Percentiles rank a stretch among this genome's conserved stretches.
These are phyloP conservation scores for Coleophoma eucalyptorum DNA, from an alignment of 2,329 filamentous ascomycete species.

Conservation along the genomic window DNA sequence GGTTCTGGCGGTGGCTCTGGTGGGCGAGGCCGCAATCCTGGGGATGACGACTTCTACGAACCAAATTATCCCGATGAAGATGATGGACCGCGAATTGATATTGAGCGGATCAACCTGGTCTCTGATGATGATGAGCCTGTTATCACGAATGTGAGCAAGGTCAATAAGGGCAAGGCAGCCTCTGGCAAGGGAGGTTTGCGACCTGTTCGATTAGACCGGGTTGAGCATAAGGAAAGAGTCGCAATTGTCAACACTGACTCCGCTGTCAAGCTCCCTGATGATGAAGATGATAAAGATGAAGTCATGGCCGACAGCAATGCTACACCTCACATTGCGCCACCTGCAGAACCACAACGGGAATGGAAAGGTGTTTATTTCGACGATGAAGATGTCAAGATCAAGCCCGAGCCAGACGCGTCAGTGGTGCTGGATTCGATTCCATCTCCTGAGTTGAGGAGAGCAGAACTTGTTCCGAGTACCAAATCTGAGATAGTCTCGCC, in stretches of 20 bases:
- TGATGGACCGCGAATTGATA: slow-evolving; percentile 19
- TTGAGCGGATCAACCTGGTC: slow-evolving; percentile 22
- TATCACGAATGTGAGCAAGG: slow-evolving; percentile 5
- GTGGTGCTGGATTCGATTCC: background rate
- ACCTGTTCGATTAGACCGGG: slow-evolving; percentile 23
- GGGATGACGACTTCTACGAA: slow-evolving; percentile 4
- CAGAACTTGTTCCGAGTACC: background rate
- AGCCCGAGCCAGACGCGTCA: background rate
- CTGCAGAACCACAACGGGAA: background rate
- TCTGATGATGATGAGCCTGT: slow-evolving; percentile 14
- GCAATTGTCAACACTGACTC: slow-evolving; percentile 21
- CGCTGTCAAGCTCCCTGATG: background rate
- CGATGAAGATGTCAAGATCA: slow-evolving; percentile 9
- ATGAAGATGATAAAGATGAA: slow-evolving; percentile 1
- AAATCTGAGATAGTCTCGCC: background rate
- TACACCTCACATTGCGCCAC: background rate
- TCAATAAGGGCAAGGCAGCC: slow-evolving; percentile 5
- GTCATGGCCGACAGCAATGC: background rate
- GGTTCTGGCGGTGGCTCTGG: background rate
- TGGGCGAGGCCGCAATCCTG: background rate
- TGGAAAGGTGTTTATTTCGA: background rate
- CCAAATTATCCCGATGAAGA: slow-evolving; percentile 25
- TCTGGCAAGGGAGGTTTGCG: slow-evolving; percentile 12
- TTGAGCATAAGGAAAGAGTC: slow-evolving; percentile 25
- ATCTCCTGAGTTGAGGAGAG: background rate